Percentiles rank a stretch among this genome's conserved stretches.
phyloP scores from a whole-genome alignment of 148 eudicot genomes.

The Nepenthes mirabilis region DNA sequence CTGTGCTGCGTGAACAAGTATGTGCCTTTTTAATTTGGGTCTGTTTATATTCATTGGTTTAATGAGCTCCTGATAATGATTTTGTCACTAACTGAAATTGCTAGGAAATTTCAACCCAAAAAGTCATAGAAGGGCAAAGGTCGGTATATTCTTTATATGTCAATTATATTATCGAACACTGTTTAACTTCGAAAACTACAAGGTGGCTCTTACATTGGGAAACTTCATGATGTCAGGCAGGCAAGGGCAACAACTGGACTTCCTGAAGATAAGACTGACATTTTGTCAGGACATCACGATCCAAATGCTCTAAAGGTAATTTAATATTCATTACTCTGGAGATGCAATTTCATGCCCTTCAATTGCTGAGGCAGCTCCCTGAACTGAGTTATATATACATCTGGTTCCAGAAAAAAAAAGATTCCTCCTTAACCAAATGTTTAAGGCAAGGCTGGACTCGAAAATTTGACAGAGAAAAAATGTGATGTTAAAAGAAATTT shows the following conservation, averaged over 20 bases:
- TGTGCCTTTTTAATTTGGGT: constrained; percentile 6
- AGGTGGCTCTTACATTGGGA: constrained; percentile 10
- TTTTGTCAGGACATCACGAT: constrained; percentile 67
- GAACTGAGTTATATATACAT: too few relatives aligned
- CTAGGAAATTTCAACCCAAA: constrained; percentile 71
- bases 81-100: constrained; percentile 12
- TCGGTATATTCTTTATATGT: constrained; percentile 14
- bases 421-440: neutral
- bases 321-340: neutral
- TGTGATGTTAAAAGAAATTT: too few relatives aligned
- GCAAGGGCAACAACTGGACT: constrained; percentile 40
- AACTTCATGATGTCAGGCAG: constrained; percentile 35
- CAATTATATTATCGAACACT: neutral
- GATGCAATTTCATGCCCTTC: neutral
- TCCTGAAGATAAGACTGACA: constrained; percentile 50
- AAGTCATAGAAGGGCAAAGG: constrained; percentile 71
- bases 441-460: too few relatives aligned
- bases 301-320: constrained; percentile 72
- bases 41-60: constrained; percentile 6
- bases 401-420: too few relatives aligned
- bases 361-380: neutral
- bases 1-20: constrained; percentile 91
- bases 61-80: constrained; percentile 2
- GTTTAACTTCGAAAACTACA: constrained; percentile 3
- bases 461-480: too few relatives aligned